Base-by-base conservation (phyloP, 2,329 filamentous ascomycete species). In the Penicillium digitatum region DNA sequence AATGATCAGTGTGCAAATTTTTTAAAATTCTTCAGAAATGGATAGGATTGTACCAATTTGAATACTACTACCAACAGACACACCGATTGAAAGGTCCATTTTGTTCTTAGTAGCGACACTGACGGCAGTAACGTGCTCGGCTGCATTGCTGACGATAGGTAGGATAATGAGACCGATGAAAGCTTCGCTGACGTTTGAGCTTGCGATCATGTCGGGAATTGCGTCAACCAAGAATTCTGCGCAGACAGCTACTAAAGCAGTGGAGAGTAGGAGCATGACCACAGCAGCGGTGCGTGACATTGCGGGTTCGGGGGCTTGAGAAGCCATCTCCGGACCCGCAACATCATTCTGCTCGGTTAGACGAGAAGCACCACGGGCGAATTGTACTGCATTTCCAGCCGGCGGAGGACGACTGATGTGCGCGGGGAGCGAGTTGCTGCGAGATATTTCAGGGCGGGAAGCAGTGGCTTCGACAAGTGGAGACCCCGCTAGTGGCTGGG, bases 101-200 rank as follows among this genome's bases (percentile, higher is more conserved):
- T 92, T 92, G 74, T 91, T 89, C 78, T 91, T 90, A 63, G 86
- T 81, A 7, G 89, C 88, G 1, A 92, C 88, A 0, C 85, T 89
- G 51, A 92, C 87, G 7, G 88, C 88, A 0, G 88, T 91, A 20
- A 88, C 87, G 76, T 92, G 88, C 74, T 92, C 88, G 14, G 88
- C 88, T 2, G 88, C 88, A 65, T 92, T 92, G 37, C 88, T 87
- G n/a, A 91, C 88, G 63, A 92, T 90, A 9, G 88, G 88, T 5
- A 93, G 76, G 49, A 93, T 83, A 63, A 93, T 91, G 11, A 92
- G 79, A 64, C 89, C 89, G 58, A 92, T 86, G 60, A 93, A 92
- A 32, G 88, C 87, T 66, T 89, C 81, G 58, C 82, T 87, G 56
- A 92, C 77, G 12, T 73, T 74, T 14, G 82, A 84, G 3, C 77